Base-by-base conservation (phyloP, 441 rosid species). In the Mallotus repandus region DNA sequence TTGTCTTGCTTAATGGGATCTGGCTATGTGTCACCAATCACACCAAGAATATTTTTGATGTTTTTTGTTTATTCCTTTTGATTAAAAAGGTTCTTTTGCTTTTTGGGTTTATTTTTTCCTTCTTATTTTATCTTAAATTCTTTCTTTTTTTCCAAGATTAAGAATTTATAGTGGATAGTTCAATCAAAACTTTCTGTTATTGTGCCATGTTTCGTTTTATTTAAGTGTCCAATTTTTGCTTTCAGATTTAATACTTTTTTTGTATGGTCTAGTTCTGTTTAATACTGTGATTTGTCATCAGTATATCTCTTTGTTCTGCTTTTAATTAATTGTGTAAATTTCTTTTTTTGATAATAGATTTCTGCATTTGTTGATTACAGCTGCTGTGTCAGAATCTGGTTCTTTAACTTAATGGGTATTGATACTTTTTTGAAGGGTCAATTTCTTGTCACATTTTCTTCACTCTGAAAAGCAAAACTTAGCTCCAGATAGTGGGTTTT, bases 1-100 rank as follows among this genome's bases (percentile, higher is more conserved):
- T n/a, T n/a, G 66, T 66, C 41, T 52, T 67, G 35, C 60, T 71
- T 66, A 55, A 50, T 68, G 60, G 68, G 68, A 74, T 74, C 68
- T 50, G 68, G 54, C n/a, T n/a, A 45, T 70, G n/a, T 46, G 22
- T 48, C 56, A 57, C 16, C 49, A 48, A 19, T 54, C 19, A 54
- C 2, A 54, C 22, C 58, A 32, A 45, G 54, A 50, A 67, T 74
- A 43, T 63, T 32, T 29, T 52, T 41, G 50, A 25, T n/a, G 9
- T 2, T 25, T 19, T 46, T 32, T 69, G 29, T 48, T 54, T 25
- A 38, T 45, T 3, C 38, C 58, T 67, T 68, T 16, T 16, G 9
- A 49, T 53, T 74, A 22, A 14, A 64, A 76, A 48, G 66, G 35
- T 32, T 57, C 9, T 45, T 48, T 21, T 54, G 15, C 52, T n/a